Evolutionary conservation across 495 filamentous ascomycete genomes (phyloP).

Genomic region (Filosporella fistucella): DNA sequence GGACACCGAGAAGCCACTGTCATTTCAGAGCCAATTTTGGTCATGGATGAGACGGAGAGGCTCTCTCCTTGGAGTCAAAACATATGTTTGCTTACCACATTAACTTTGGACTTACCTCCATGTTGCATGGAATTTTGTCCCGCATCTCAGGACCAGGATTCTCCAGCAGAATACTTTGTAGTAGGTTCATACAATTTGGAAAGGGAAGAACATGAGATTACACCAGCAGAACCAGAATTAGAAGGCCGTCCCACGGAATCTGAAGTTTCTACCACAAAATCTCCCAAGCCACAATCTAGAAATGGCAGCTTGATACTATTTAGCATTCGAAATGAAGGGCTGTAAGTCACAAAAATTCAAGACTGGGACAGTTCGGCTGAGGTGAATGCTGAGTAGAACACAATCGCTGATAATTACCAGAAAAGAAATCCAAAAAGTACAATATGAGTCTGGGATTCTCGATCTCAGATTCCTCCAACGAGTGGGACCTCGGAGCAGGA

Average conservation of each 20-base stretch:
- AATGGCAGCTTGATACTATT: constrained; percentile 72
- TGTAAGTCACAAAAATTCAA: constrained; percentile 41
- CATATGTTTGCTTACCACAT: background rate
- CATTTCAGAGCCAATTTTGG: background rate
- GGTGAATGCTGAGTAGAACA: background rate
- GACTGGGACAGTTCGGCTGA: background rate
- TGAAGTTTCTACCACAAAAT: constrained; percentile 14
- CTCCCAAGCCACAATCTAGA: constrained; percentile 31
- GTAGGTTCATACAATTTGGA: constrained; percentile 85
- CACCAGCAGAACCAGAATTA: too few relatives aligned
- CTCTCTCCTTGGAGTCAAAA: constrained; percentile 5
- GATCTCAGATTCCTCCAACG: constrained; percentile 79
- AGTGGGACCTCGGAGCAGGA: background rate
- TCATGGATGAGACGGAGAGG: background rate
- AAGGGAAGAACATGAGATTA: constrained; percentile 24
- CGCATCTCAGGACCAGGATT: background rate
- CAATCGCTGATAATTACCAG: constrained; percentile 7
- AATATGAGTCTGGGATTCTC: constrained; percentile 67
- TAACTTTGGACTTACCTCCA: constrained; percentile 57
- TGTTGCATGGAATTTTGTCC: constrained; percentile 84
- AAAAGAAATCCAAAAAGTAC: constrained; percentile 36
- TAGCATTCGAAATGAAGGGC: constrained; percentile 37
- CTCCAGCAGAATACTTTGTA: constrained; percentile 52
- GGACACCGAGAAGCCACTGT: background rate
- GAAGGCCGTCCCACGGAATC: constrained; percentile 4